These are phyloP conservation scores for Aspergillus neoniger DNA, from an alignment of 2,329 filamentous ascomycete genomes.

Conservation along the genomic window DNA sequence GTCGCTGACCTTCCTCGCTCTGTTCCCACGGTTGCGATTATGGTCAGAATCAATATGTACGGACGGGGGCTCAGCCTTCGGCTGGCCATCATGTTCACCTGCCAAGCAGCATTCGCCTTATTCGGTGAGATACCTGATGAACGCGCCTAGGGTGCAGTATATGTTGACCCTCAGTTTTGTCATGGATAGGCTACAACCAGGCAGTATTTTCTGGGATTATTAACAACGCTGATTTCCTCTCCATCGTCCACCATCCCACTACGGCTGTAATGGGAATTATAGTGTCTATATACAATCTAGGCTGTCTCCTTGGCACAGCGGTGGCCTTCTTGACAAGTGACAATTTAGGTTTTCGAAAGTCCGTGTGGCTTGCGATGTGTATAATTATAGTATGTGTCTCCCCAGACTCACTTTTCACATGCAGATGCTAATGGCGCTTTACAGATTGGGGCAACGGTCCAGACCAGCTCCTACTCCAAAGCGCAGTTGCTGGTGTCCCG, in stretches of 20 bases:
- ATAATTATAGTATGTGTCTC: slow-evolving; percentile 30
- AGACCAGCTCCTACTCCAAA: slow-evolving; percentile 35
- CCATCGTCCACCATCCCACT: slow-evolving; percentile 41
- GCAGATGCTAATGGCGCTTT: slow-evolving; percentile 8
- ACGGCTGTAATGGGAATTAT: slow-evolving; percentile 46
- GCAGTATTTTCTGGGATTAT: slow-evolving; percentile 53
- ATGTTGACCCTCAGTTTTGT: slow-evolving; percentile 11
- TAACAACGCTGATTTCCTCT: slow-evolving; percentile 48
- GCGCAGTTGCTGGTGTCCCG: slow-evolving; percentile 46
- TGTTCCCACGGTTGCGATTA: slow-evolving; percentile 11
- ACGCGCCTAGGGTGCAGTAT: neutral
- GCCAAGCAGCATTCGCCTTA: slow-evolving; percentile 29
- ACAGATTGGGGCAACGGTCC: slow-evolving; percentile 39
- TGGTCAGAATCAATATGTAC: slow-evolving; percentile 30
- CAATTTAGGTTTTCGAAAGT: slow-evolving; percentile 34
- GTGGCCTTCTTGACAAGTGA: slow-evolving; percentile 36
- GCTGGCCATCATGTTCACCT: slow-evolving; percentile 29
- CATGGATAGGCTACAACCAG: slow-evolving; percentile 49
- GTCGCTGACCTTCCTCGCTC: slow-evolving; percentile 5
- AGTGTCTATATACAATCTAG: slow-evolving; percentile 48
- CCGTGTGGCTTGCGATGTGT: slow-evolving; percentile 39
- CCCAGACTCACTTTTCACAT: neutral
- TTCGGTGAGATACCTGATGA: slow-evolving; percentile 23
- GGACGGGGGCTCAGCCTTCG: slow-evolving; percentile 30
- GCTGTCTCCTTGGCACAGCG: slow-evolving; percentile 42